Evolutionary conservation across 2,329 filamentous ascomycete species (phyloP).

Genomic region (Apiospora arundinis): DNA sequence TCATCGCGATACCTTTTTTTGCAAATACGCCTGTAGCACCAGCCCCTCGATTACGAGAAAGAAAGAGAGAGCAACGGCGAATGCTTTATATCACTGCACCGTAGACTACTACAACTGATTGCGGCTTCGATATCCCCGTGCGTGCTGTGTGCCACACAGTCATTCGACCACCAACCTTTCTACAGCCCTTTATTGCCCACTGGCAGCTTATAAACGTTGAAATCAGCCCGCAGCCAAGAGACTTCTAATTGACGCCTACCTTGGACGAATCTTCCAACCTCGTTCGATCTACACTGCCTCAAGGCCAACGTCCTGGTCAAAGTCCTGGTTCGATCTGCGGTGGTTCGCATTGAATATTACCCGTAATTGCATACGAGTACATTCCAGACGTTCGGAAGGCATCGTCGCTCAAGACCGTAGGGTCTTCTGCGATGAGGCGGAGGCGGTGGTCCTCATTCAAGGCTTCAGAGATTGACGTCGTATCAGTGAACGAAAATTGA

Average conservation of each 20-base stretch:
- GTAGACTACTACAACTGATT: background rate
- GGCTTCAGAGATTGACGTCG: slow-evolving; percentile 37
- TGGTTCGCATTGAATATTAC: background rate
- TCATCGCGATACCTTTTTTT: background rate
- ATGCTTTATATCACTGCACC: background rate
- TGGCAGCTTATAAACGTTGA: background rate
- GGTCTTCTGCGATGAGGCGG: slow-evolving; percentile 45
- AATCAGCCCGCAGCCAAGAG: background rate
- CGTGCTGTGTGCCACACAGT: slow-evolving; percentile 13
- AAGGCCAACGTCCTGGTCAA: background rate
- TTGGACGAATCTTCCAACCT: background rate
- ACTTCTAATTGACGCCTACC: background rate
- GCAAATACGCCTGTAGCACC: background rate
- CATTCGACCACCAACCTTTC: background rate
- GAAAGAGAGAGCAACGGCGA: background rate
- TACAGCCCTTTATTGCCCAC: background rate
- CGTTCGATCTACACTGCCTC: background rate
- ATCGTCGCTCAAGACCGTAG: slow-evolving; percentile 32
- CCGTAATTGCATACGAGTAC: slow-evolving; percentile 7
- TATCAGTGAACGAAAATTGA: slow-evolving; percentile 7
- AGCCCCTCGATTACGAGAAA: background rate
- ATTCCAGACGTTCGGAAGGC: slow-evolving; percentile 13
- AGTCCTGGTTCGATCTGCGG: background rate
- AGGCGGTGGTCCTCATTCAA: slow-evolving; percentile 41
- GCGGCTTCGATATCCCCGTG: background rate